Conservation (phyloP, 1,139 yeast species). For the Lizanozyma gosingica region DNA sequence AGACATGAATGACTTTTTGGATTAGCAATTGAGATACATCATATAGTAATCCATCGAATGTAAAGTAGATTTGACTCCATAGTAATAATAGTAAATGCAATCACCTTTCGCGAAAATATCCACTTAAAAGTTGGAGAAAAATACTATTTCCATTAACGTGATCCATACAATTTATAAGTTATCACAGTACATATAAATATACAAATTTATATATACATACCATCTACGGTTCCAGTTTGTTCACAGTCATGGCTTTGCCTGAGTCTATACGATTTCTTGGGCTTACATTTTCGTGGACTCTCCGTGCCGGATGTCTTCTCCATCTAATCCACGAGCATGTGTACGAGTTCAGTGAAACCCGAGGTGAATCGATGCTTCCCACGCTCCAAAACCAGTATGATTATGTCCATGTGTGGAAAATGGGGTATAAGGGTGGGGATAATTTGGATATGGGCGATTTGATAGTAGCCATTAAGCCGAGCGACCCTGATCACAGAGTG, state of each 20-base stretch:
- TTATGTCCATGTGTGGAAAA: constrained; percentile 71
- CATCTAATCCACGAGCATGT: constrained; percentile 60
- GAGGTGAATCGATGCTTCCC: constrained; percentile 95
- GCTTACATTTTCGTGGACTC: constrained; percentile 34
- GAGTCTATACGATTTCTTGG: constrained; percentile 23
- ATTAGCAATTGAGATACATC: not conserved
- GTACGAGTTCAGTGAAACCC: constrained; percentile 72
- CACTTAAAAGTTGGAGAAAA: too few species aligned
- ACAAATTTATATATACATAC: too few species aligned
- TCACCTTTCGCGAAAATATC: too few species aligned
- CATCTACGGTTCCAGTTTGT: too few species aligned
- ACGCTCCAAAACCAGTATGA: constrained; percentile 70
- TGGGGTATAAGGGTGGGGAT: constrained; percentile 43
- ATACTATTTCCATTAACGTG: too few species aligned
- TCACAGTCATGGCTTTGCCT: not conserved
- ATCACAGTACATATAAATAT: too few species aligned
- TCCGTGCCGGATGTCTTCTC: constrained; percentile 59
- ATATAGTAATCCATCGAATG: too few species aligned
- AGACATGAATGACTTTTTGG: constrained; percentile 14
- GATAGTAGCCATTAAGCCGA: constrained; percentile 82
- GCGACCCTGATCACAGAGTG: constrained; percentile 77
- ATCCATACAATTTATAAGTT: too few species aligned
- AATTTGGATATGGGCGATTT: constrained; percentile 72
- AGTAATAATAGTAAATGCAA: too few species aligned
- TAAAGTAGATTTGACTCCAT: too few species aligned